Conservation (phyloP, 768 basidiomycete species). For the Dioszegia aurantiaca region DNA sequence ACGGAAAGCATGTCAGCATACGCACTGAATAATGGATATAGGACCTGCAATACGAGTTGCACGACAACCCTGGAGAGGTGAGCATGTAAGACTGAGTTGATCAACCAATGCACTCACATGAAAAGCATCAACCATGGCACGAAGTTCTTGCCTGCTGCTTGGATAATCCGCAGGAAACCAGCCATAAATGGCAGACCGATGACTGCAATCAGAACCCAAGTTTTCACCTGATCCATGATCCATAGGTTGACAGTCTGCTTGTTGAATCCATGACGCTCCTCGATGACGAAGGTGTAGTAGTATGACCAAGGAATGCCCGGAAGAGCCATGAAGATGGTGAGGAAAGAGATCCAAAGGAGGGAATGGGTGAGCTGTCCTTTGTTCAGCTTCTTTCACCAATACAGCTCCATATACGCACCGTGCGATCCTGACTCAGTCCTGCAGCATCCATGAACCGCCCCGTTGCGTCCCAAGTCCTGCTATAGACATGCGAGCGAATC, state of each 20-base stretch:
- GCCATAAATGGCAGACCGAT: constrained; percentile 84
- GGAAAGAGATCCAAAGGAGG: constrained; percentile 67
- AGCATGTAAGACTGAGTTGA: no score
- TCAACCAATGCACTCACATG: constrained; percentile 60
- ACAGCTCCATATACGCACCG: constrained; percentile 62
- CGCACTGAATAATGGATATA: constrained; percentile 50
- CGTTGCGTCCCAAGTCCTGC: constrained; percentile 73
- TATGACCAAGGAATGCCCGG: constrained; percentile 71
- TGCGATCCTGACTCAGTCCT: constrained; percentile 69
- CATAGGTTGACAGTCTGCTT: constrained; percentile 79
- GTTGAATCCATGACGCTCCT: constrained; percentile 96
- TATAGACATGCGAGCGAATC: constrained; percentile 73
- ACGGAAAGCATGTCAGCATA: no score
- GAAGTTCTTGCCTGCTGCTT: constrained; percentile 89
- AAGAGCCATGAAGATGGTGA: constrained; percentile 63
- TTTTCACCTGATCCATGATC: constrained; percentile 74
- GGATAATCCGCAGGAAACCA: constrained; percentile 80
- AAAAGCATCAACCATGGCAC: constrained; percentile 92
- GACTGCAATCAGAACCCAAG: constrained; percentile 66
- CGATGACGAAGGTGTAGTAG: constrained; percentile 89
- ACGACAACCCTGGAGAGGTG: constrained; percentile 69
- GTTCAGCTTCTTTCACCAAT: not conserved
- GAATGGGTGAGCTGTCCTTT: constrained; percentile 72
- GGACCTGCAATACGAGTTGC: constrained; percentile 69
- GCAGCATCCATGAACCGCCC: constrained; percentile 57